Conservation (phyloP, 164 flowering plant species). For the Liriodendron chinense region DNA sequence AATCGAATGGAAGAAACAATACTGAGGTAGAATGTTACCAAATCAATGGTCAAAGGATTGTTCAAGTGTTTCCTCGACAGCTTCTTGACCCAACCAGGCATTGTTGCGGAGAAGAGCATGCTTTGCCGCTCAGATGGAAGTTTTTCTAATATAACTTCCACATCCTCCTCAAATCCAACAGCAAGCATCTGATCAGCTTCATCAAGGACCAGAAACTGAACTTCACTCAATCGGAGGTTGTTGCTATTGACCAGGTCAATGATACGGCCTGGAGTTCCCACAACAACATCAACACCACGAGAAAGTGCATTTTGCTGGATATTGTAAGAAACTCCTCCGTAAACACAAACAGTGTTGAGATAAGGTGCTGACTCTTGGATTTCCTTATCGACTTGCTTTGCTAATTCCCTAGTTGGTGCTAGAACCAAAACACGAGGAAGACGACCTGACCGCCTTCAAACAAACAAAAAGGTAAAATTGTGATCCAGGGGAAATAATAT, state of each 20-base stretch:
- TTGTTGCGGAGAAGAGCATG: conserved; percentile 99
- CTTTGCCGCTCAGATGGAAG: conserved; percentile 84
- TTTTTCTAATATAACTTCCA: conserved; percentile 71
- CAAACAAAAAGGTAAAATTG: conserved; percentile 4
- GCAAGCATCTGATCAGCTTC: conserved; percentile 99
- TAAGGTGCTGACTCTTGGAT: conserved; percentile 93
- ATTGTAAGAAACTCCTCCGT: conserved; percentile 91
- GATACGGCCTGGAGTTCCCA: conserved; percentile 97
- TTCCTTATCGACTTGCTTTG: conserved; percentile 96
- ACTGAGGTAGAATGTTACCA: conserved; percentile 40
- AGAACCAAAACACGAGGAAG: conserved; percentile 79
- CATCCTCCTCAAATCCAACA: conserved; percentile 99
- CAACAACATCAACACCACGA: conserved; percentile 97
- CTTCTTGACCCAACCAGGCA: conserved; percentile 97
- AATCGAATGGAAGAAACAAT: no score
- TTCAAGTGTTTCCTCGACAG: conserved; percentile 82
- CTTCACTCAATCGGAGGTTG: conserved; percentile 76
- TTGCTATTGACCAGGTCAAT: conserved; percentile 74
- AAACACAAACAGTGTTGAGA: conserved; percentile 85
- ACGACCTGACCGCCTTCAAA: conserved; percentile 61
- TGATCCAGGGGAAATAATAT: neutral
- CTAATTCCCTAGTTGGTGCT: conserved; percentile 96
- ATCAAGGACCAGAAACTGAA: conserved; percentile 87
- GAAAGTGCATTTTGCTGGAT: conserved; percentile 78
- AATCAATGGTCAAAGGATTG: conserved; percentile 87